A percentile compares a stretch with the other conserved stretches of the same genome.
Conservation (phyloP, 441 rosid species). For the Heliophila coronopifolia region DNA sequence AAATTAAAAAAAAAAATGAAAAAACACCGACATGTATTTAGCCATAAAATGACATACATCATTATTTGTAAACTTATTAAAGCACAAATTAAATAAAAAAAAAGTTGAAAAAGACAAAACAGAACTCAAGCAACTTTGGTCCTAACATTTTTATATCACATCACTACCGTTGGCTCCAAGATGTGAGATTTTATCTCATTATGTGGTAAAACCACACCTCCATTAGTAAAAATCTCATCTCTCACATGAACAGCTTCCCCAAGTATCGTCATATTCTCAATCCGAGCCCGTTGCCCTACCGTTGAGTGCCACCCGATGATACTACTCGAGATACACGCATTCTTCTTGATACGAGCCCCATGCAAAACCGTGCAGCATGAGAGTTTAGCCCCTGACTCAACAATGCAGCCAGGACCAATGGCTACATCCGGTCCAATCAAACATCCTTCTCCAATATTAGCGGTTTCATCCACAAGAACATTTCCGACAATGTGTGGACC, state of each 20-base stretch:
- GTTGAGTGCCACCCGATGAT: slow-evolving; percentile 62
- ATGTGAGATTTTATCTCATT: no score
- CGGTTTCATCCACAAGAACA: slow-evolving; percentile 41
- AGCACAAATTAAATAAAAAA: no score
- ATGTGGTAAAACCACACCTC: no score
- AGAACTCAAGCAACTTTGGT: no score
- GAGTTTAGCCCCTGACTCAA: slow-evolving; percentile 48
- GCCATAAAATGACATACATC: no score
- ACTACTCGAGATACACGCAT: slow-evolving; percentile 49
- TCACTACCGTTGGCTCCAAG: no score
- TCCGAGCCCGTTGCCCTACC: slow-evolving; percentile 50
- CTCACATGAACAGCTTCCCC: slow-evolving; percentile 69
- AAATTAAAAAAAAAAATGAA: no score
- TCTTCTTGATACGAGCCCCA: slow-evolving; percentile 44
- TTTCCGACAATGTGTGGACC: slow-evolving; percentile 41
- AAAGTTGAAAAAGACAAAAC: no score
- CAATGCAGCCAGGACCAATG: slow-evolving; percentile 45
- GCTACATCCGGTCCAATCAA: slow-evolving; percentile 56
- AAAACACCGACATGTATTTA: no score
- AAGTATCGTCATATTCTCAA: slow-evolving; percentile 41
- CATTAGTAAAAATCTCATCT: no score
- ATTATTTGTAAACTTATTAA: no score
- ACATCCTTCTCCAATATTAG: slow-evolving; percentile 43
- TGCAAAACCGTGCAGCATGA: slow-evolving; percentile 46
- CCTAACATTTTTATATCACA: no score